phyloP scores from a whole-genome alignment of 768 basidiomycete genomes.

The Kwoniella bestiolae region DNA sequence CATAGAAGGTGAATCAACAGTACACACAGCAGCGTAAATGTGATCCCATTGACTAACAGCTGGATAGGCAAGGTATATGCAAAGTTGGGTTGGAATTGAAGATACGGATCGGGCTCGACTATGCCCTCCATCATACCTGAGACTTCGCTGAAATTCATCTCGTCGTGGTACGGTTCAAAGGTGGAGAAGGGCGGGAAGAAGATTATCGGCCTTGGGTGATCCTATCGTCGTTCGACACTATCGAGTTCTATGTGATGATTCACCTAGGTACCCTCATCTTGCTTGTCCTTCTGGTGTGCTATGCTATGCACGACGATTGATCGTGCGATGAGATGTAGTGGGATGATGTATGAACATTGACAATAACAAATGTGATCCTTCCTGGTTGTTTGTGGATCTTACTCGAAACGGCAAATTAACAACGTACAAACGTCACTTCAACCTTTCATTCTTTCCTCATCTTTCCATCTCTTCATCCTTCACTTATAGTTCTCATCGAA shows the following conservation, averaged over 20 bases:
- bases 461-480: neutral
- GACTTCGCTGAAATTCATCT: neutral
- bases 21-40: conserved; percentile 79
- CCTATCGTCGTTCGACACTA: too few relatives aligned
- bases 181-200: too few relatives aligned
- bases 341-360: too few relatives aligned
- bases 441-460: neutral
- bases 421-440: neutral
- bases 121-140: conserved; percentile 10
- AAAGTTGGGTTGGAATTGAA: conserved; percentile 76
- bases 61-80: conserved; percentile 89
- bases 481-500: too few relatives aligned
- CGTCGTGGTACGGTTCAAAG: too few relatives aligned
- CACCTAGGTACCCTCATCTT: neutral
- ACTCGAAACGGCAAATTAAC: neutral
- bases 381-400: neutral
- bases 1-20: conserved; percentile 87
- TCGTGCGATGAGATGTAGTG: too few relatives aligned
- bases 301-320: neutral
- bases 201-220: too few relatives aligned
- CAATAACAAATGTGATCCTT: too few relatives aligned
- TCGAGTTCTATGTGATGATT: neutral
- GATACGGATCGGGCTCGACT: conserved; percentile 68
- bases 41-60: conserved; percentile 80
- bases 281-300: neutral